Evolutionary conservation across 2,329 filamentous ascomycete genomes (phyloP).

Genomic region (Ambrosiella beaveri): DNA sequence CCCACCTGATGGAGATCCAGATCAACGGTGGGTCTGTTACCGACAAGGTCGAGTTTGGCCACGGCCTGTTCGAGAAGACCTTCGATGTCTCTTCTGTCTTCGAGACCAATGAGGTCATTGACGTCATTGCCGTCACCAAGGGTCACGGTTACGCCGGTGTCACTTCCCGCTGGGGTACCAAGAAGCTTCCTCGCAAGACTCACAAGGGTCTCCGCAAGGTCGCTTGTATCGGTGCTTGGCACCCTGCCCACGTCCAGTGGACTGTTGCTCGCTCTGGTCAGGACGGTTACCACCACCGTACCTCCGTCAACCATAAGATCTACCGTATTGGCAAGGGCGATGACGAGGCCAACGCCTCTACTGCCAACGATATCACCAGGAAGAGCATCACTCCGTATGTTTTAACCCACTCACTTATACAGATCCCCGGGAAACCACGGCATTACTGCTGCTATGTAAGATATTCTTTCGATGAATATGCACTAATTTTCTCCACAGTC

Average conservation of each 20-base stretch:
- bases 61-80: constrained; percentile 98
- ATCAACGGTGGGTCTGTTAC: constrained; percentile 91
- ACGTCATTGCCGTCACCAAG: constrained; percentile 98
- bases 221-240: constrained; percentile 99
- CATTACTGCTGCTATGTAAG: constrained; percentile 14
- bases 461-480: constrained; percentile 5
- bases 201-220: constrained; percentile 99
- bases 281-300: constrained; percentile 99
- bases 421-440: background rate
- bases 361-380: constrained; percentile 93
- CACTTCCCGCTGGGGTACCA: constrained; percentile 96
- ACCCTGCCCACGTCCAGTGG: constrained; percentile 99
- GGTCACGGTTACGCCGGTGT: constrained; percentile 98
- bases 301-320: constrained; percentile 99
- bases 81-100: constrained; percentile 86
- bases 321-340: constrained; percentile 93
- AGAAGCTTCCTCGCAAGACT: constrained; percentile 99
- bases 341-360: constrained; percentile 83
- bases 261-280: constrained; percentile 99
- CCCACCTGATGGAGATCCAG: constrained; percentile 99
- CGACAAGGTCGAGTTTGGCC: constrained; percentile 93
- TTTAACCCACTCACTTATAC: background rate
- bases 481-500: constrained; percentile 31
- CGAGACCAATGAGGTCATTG: constrained; percentile 99
- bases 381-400: constrained; percentile 99